Evolutionary conservation across 2,329 filamentous ascomycete genomes (phyloP), one percentile per base, ranked within the genome.

Genomic region (Blumeria hordei): DNA sequence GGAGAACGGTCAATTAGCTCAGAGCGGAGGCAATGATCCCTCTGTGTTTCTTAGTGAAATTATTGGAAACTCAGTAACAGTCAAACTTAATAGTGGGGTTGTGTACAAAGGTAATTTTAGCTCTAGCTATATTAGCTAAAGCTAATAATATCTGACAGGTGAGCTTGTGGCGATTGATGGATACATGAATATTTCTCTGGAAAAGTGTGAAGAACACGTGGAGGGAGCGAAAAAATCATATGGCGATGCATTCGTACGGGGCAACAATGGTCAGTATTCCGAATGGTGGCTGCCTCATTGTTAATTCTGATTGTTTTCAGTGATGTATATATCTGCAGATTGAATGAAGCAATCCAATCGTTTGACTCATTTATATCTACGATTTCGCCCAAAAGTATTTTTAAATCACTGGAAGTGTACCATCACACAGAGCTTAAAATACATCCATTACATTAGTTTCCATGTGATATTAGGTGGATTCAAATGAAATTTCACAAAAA

Each of bases 161-260:
- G 88, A 95, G 67, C 76, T 96, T 39, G 88, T 96, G 67, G 94
- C 88, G 0, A 90, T 98, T 53, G 92, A 98, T 68, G 92, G 92
- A 54, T 98, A 96, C 71, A 98, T 98, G 92, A 98, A 98, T 71
- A 95, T 98, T 67, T 90, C 92, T 11, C 77, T 98, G 34, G 92
- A 98, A 69, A 92, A 94, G 71, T 94, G 88, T 18, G 82, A 86
- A 60, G 92, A 98, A 70, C 88, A 82, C 62, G 83, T 95, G 61
- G 83, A 94, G 65, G 90, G 88, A 44, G 77, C 80, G 60, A 79
- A 90, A 69, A 77, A 85, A 63, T 84, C 78, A 55, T 95, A 94
- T 67, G 90, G 90, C 7, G 90, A 96, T 72, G 87, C 90, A 5
- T 96, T 96, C 67, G 85, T 96, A 56, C 78, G 90, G 68, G 90